Evolutionary conservation across 495 filamentous ascomycete species (phyloP).

Genomic region (Lentithecium fluviatile): DNA sequence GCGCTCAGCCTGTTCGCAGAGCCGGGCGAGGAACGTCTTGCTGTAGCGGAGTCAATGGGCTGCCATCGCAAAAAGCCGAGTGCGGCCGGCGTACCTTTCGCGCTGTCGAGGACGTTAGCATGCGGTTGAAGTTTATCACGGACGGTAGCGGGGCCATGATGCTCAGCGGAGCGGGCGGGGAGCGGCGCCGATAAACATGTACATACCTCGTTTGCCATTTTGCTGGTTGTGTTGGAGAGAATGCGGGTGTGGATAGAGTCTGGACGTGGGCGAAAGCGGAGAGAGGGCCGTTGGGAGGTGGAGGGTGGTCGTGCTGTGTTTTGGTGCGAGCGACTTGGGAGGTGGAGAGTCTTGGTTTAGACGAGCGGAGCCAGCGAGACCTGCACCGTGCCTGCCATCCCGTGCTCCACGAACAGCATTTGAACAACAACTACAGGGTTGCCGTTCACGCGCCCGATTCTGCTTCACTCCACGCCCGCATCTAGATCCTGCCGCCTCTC

Average conservation of each 20-base stretch:
- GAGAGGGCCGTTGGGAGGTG: constrained; percentile 15
- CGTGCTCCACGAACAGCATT: neutral
- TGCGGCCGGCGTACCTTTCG: constrained; percentile 29
- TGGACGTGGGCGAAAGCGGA: constrained; percentile 1
- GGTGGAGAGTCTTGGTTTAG: no score
- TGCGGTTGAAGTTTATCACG: constrained; percentile 22
- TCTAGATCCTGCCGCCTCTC: neutral
- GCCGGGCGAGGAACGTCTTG: constrained; percentile 99
- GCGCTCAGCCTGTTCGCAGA: constrained; percentile 99
- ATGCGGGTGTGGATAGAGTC: constrained; percentile 6
- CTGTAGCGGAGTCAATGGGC: constrained; percentile 51
- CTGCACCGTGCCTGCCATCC: constrained; percentile 3
- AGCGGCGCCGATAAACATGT: constrained; percentile 20
- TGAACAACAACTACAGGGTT: neutral
- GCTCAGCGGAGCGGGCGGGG: constrained; percentile 11
- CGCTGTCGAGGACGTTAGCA: constrained; percentile 34
- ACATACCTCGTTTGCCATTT: constrained; percentile 43
- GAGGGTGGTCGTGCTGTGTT: constrained; percentile 16
- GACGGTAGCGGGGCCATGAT: constrained; percentile 26
- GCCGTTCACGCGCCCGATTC: neutral
- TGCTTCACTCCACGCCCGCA: neutral
- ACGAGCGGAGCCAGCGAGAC: no score
- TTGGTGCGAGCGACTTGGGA: no score
- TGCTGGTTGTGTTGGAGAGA: constrained; percentile 11
- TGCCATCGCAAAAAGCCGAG: neutral